phyloP scores from a whole-genome alignment of 768 basidiomycete species.

The Astraeus odoratus region DNA sequence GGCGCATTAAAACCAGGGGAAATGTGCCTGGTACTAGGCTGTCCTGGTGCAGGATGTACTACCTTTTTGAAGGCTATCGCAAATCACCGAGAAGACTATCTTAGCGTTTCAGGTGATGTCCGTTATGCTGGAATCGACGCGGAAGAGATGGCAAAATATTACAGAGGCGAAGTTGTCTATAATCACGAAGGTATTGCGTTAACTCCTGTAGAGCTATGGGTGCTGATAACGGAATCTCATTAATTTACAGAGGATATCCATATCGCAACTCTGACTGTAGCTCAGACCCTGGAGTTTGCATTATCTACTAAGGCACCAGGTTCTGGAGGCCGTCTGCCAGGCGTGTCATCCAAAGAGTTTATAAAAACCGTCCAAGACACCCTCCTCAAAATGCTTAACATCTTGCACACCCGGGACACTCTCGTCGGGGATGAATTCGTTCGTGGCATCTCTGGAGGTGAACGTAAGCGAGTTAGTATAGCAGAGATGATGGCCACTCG shows the following conservation, averaged over 20 bases:
- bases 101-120: slow-evolving; percentile 62
- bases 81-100: slow-evolving; percentile 64
- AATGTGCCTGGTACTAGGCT: slow-evolving; percentile 82
- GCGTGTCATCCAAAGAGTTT: slow-evolving; percentile 54
- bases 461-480: slow-evolving; percentile 75
- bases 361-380: slow-evolving; percentile 50
- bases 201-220: no score
- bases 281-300: slow-evolving; percentile 67
- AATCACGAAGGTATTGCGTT: slow-evolving; percentile 65
- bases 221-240: slow-evolving; percentile 5
- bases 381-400: slow-evolving; percentile 74
- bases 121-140: slow-evolving; percentile 76
- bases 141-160: slow-evolving; percentile 66
- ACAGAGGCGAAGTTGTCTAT: slow-evolving; percentile 76
- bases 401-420: slow-evolving; percentile 70
- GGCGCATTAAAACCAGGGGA: slow-evolving; percentile 73
- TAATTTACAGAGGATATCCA: slow-evolving; percentile 61
- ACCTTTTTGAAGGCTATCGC: slow-evolving; percentile 83
- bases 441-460: slow-evolving; percentile 73
- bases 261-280: slow-evolving; percentile 75
- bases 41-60: slow-evolving; percentile 79
- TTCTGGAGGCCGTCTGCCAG: slow-evolving; percentile 64
- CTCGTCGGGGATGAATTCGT: slow-evolving; percentile 86
- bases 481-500: slow-evolving; percentile 84
- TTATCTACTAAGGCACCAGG: slow-evolving; percentile 72